Base-by-base conservation (phyloP, 1,284 basidiomycete genomes). In the Singerocomus rubriflavus region DNA sequence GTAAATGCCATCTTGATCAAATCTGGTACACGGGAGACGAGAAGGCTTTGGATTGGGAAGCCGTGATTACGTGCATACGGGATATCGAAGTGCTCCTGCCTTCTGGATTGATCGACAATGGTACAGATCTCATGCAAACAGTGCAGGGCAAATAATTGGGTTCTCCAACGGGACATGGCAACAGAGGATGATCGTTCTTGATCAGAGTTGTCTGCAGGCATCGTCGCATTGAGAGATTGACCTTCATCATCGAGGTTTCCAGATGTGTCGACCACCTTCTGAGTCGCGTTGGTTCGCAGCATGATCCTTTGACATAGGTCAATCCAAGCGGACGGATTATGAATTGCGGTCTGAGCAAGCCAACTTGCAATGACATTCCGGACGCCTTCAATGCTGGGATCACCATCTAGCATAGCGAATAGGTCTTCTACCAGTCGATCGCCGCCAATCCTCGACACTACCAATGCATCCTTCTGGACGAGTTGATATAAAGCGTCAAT, bases 1-100 rank as follows among this genome's bases (percentile, higher is more conserved):
- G 91, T 96, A 69, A 99, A 99, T 0, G 97, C 96, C 86, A 98
- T 97, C 70, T 84, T 92, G 71, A 99, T 97, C 46, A 99, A 74
- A 69, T 99, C 97, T 0, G 86, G 81, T 2, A 96, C 84, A n/a
- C 91, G 83, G 33, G 84, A 84, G 41, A 91, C 84, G 30, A 96
- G 76, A 31, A 93, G 72, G 2, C 79, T 77, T 6, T 75, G 67
- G 8, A 72, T 65, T 7, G 74, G 65, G 10, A 82, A 58, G 1
- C 80, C 77, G 25, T 73, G 68, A 27, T 57, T 70, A 39, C 77
- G 73, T 16, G 84, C 91, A 57, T 85, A 79, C 13, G 76, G 75
- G 34, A 86, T 79, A 64, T 95, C 87, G 34, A 96, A 74, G 62
- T 97, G 93, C 65, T 97, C 91, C 53, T 77, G 76, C 55, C 87